Conservation (phyloP, 2,329 filamentous ascomycete genomes). For the Penicillium sp. region DNA sequence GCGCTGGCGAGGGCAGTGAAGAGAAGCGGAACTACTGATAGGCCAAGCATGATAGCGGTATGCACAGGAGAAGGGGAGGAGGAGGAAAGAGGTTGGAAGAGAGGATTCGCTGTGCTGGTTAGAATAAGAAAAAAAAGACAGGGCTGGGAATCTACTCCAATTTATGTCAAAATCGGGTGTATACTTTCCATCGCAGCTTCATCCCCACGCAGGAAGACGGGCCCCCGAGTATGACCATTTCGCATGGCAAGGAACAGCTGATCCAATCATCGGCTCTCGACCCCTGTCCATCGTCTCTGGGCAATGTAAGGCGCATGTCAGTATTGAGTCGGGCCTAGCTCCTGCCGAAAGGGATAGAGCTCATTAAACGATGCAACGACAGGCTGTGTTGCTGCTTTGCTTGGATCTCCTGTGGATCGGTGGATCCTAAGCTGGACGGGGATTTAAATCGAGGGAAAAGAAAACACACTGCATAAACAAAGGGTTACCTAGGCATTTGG, state of each 20-base stretch:
- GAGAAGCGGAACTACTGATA: conserved; percentile 18
- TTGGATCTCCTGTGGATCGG: conserved; percentile 13
- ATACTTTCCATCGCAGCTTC: neutral
- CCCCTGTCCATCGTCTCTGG: conserved; percentile 17
- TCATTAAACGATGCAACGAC: neutral
- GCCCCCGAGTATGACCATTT: conserved; percentile 4
- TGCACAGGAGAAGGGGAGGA: neutral
- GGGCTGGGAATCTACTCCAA: neutral
- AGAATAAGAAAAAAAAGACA: neutral
- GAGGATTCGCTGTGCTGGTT: neutral
- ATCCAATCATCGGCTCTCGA: conserved; percentile 19
- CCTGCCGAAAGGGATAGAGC: conserved; percentile 8
- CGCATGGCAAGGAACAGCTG: neutral
- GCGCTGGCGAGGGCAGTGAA: conserved; percentile 27
- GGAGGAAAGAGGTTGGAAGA: neutral
- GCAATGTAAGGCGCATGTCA: conserved; percentile 28
- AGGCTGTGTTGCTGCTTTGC: neutral
- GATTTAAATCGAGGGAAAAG: neutral
- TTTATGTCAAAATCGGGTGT: conserved; percentile 7
- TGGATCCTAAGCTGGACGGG: conserved; percentile 5
- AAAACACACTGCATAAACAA: conserved; percentile 8
- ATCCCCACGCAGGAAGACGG: neutral
- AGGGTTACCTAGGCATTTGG: conserved; percentile 7
- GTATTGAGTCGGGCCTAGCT: conserved; percentile 16
- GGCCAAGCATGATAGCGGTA: conserved; percentile 21